Base-by-base conservation (phyloP, 164 flowering plant genomes). In the Berberis thunbergii region DNA sequence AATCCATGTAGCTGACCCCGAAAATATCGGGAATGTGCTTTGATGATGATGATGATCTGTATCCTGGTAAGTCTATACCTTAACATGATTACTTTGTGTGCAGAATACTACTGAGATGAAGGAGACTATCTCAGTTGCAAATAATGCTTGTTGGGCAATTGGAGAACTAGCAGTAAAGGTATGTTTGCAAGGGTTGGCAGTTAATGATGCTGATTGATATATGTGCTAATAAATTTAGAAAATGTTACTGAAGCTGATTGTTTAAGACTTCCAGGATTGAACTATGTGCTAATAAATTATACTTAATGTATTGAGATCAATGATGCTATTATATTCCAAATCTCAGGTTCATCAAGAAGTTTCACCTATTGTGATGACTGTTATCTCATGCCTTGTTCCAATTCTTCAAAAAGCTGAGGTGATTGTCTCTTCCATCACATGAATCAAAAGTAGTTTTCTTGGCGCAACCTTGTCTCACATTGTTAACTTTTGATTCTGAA, bases 111-210 rank as follows among this genome's bases (percentile, higher is more conserved):
- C 89, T 26, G 85, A 81, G 78, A 65, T 89, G 62, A 86, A 79
- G 75, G 96, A 95, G 66, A 77, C 77, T 58, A 67, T 91, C 63
- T 95, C 99, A 45, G 99, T 89, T 52, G 99, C 94, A 70, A 95
- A 95, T 75, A 95, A 95, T 84, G 99, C 99, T 54, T 95, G 99
- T 69, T 95, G 99, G 99, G 99, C 99, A 6, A 91, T 95, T 68
- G 99, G 99, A 63, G 99, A 95, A 80, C 68, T 95, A 69, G 99
- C 99, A 39, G 77, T 95, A 46, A 95, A 95, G 97, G 99, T 91
- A 73, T 61, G 73, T 72, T 67, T 5, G 7, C 7, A 52, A 26
- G 26, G 26, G 26, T 26, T 26, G 26, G 26, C 26, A 26, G 26
- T 26, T 26, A 26, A 26, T 26, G 26, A 26, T 26, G 26, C 26